Percentiles rank a stretch among this genome's conserved stretches.
Conservation (phyloP, 2,329 filamentous ascomycete species). For the Fusarium guadeloupense region DNA sequence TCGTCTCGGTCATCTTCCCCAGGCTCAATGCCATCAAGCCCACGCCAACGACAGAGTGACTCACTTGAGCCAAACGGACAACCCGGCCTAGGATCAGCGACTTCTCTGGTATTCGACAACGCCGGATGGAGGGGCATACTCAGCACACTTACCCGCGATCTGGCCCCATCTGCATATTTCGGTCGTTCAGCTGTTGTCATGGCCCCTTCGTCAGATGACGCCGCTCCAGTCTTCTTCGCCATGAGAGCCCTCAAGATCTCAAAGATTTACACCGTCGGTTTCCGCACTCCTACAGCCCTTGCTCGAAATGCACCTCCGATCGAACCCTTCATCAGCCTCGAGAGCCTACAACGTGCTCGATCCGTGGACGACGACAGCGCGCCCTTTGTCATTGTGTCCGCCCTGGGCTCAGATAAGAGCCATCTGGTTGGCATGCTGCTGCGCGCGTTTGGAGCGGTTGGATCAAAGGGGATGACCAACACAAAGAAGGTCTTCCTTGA, state of each 20-base stretch:
- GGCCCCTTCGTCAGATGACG: conserved; percentile 77
- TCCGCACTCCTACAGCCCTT: conserved; percentile 71
- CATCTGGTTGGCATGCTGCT: conserved; percentile 80
- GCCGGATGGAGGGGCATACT: conserved; percentile 87
- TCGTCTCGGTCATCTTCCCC: conserved; percentile 57
- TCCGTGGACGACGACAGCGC: conserved; percentile 61
- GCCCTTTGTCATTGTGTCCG: conserved; percentile 84
- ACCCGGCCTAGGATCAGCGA: conserved; percentile 56
- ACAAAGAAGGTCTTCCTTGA: conserved; percentile 80
- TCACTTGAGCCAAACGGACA: conserved; percentile 37
- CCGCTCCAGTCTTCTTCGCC: conserved; percentile 81
- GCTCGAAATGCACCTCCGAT: conserved; percentile 71
- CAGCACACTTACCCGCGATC: conserved; percentile 80
- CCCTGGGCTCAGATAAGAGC: conserved; percentile 80
- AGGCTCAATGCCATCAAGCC: conserved; percentile 59
- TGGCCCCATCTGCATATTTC: conserved; percentile 83
- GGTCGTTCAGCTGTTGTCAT: conserved; percentile 80
- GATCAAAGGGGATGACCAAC: conserved; percentile 47
- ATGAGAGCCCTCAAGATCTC: conserved; percentile 78
- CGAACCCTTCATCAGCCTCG: conserved; percentile 81
- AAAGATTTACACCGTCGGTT: conserved; percentile 86
- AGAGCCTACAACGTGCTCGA: conserved; percentile 65
- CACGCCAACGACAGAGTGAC: conserved; percentile 50
- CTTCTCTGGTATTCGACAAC: conserved; percentile 78
- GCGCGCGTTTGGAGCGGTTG: conserved; percentile 69